Percentiles rank a stretch among this genome's conserved stretches.
These are phyloP conservation scores for Aspergillus incahuasiensis DNA, from an alignment of 495 filamentous ascomycete genomes.

Conservation along the genomic window DNA sequence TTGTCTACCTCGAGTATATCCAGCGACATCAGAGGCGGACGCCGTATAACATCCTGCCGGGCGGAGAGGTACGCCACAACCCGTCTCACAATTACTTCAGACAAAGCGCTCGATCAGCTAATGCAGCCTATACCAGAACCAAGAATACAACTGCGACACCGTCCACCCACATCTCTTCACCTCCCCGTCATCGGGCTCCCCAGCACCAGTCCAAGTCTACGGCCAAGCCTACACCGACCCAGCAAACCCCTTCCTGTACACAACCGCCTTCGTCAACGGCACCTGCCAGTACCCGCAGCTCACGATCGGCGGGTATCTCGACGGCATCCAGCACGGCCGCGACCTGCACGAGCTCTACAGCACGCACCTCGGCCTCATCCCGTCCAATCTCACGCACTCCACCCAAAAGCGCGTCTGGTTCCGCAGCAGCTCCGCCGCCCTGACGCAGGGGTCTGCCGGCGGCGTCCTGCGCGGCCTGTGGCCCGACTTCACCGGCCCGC, in stretches of 20 bases:
- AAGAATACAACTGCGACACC: slow-evolving; percentile 39
- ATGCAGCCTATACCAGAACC: slow-evolving; percentile 23
- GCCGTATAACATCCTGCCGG: slow-evolving; percentile 40
- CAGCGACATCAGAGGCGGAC: slow-evolving; percentile 41
- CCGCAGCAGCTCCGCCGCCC: slow-evolving; percentile 34
- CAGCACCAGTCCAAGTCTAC: slow-evolving; percentile 33
- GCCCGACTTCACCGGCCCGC: slow-evolving; percentile 28
- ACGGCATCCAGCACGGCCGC: slow-evolving; percentile 40
- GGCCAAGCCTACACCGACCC: slow-evolving; percentile 39
- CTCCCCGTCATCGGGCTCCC: slow-evolving; percentile 14
- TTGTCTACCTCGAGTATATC: slow-evolving; percentile 40
- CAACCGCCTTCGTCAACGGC: slow-evolving; percentile 28
- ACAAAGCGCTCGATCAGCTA: too few relatives aligned
- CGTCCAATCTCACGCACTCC: slow-evolving; percentile 8
- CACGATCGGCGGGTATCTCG: slow-evolving; percentile 39
- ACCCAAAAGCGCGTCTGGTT: slow-evolving; percentile 31
- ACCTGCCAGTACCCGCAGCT: slow-evolving; percentile 44
- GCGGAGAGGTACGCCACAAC: slow-evolving; percentile 41
- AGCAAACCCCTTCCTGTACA: slow-evolving; percentile 30
- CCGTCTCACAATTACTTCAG: too few relatives aligned
- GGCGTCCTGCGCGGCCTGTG: slow-evolving; percentile 39
- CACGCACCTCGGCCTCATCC: slow-evolving; percentile 31
- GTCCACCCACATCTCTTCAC: slow-evolving; percentile 38
- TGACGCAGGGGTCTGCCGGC: slow-evolving; percentile 38
- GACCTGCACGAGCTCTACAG: slow-evolving; percentile 38